These are phyloP conservation scores for Salix dunnii DNA, from an alignment of 345 rosid genomes.

Conservation along the genomic window DNA sequence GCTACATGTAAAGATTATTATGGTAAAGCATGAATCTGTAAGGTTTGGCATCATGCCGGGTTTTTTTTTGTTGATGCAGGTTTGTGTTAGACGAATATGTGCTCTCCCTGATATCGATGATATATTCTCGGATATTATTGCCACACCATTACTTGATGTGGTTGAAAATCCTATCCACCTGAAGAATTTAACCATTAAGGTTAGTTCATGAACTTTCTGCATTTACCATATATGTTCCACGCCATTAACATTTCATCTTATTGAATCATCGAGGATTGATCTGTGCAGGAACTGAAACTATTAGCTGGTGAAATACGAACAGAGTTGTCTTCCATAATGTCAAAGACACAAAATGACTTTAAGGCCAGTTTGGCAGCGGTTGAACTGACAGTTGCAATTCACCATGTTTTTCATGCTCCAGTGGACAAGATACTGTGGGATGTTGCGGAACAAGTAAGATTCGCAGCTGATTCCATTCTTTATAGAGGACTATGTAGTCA, in stretches of 20 bases:
- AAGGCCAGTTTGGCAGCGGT: constrained; percentile 67
- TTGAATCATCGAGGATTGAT: constrained; percentile 8
- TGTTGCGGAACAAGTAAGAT: constrained; percentile 72
- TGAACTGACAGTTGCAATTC: constrained; percentile 81
- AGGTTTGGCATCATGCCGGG: not conserved
- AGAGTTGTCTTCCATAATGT: constrained; percentile 49
- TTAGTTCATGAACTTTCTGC: constrained; percentile 23
- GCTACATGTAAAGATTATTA: not conserved
- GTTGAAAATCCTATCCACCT: constrained; percentile 74
- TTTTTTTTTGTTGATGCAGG: constrained; percentile 38
- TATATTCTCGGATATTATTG: constrained; percentile 52
- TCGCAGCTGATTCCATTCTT: not conserved
- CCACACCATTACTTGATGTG: constrained; percentile 73
- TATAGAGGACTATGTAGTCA: not conserved
- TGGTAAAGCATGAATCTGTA: not conserved
- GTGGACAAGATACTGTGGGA: constrained; percentile 89
- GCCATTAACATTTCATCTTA: not conserved
- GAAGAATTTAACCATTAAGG: constrained; percentile 70
- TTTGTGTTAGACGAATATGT: constrained; percentile 32
- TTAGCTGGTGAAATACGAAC: constrained; percentile 66
- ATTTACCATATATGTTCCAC: constrained; percentile 4
- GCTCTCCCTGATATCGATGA: constrained; percentile 67
- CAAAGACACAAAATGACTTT: constrained; percentile 45
- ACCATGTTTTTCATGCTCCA: constrained; percentile 82
- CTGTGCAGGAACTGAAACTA: constrained; percentile 66